Percentiles rank a stretch among this genome's conserved stretches.
These are phyloP conservation scores for Xylaria castorea DNA, from an alignment of 495 filamentous ascomycete species.

Conservation along the genomic window DNA sequence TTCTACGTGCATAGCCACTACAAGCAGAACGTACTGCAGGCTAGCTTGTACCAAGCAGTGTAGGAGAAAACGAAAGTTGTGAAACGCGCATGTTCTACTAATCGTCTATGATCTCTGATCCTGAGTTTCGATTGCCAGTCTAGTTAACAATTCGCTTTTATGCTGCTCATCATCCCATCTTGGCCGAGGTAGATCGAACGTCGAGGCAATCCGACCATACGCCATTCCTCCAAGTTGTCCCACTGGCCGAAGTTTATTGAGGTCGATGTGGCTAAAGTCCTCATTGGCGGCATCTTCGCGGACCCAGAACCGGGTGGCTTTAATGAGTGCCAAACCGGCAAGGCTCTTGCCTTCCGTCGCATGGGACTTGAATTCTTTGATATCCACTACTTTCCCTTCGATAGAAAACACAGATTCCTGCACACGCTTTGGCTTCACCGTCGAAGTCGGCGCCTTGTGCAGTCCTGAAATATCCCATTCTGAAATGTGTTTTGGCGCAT, in stretches of 20 bases:
- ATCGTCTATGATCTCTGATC: neutral
- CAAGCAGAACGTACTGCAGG: no score
- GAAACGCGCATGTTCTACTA: neutral
- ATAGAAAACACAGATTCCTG: conserved; percentile 73
- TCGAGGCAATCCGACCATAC: conserved; percentile 68
- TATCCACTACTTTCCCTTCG: conserved; percentile 70
- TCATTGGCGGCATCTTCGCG: conserved; percentile 78
- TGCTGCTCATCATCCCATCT: neutral
- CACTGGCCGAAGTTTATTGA: conserved; percentile 68
- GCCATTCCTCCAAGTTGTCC: conserved; percentile 74
- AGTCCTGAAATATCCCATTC: conserved; percentile 76
- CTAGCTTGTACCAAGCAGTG: no score
- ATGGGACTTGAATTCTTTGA: conserved; percentile 69
- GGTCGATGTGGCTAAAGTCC: conserved; percentile 68
- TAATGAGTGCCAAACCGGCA: conserved; percentile 70
- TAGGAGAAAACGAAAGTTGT: no score
- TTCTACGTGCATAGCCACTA: no score
- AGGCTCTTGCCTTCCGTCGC: conserved; percentile 70
- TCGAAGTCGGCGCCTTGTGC: conserved; percentile 62
- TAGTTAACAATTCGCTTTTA: neutral
- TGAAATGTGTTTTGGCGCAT: conserved; percentile 44
- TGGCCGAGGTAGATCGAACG: conserved; percentile 51
- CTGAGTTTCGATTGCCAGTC: neutral
- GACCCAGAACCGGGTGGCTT: conserved; percentile 78
- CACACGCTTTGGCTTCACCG: conserved; percentile 69